phyloP scores from a whole-genome alignment of 2,329 filamentous ascomycete species.

The Neonectria coccinea region DNA sequence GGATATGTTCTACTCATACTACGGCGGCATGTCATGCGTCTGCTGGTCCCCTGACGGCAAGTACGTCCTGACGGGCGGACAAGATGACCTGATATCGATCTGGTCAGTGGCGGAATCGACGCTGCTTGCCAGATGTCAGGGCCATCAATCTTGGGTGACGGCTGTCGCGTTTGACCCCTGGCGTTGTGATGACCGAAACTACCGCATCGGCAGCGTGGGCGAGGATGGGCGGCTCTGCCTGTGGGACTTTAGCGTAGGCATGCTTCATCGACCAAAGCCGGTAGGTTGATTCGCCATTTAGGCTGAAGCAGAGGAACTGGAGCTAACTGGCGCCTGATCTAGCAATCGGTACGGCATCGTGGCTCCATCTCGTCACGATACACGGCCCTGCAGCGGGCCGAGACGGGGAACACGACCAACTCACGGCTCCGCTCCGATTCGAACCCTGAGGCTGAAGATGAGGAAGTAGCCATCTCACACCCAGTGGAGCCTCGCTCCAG shows the following conservation, averaged over 20 bases:
- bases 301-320: conserved; percentile 10
- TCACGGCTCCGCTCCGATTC: conserved; percentile 78
- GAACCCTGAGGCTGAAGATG: conserved; percentile 67
- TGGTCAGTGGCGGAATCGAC: conserved; percentile 89
- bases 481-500: conserved; percentile 85
- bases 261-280: conserved; percentile 91
- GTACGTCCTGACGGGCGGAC: conserved; percentile 93
- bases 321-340: conserved; percentile 31
- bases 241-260: conserved; percentile 98
- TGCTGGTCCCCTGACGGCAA: conserved; percentile 98
- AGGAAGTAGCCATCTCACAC: conserved; percentile 75
- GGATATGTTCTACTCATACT: conserved; percentile 90
- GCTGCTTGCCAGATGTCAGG: conserved; percentile 91
- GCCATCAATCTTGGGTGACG: conserved; percentile 96
- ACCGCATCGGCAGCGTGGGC: conserved; percentile 94
- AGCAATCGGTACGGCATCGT: conserved; percentile 54
- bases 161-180: conserved; percentile 95
- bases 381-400: conserved; percentile 63
- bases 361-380: conserved; percentile 66
- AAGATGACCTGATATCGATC: conserved; percentile 95
- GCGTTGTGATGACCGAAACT: conserved; percentile 95
- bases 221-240: conserved; percentile 91
- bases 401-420: conserved; percentile 71
- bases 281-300: conserved; percentile 61
- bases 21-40: conserved; percentile 90